These are phyloP conservation scores for Coemansia sp. DNA, from an alignment of 192 early-diverging fungal species.

Conservation along the genomic window DNA sequence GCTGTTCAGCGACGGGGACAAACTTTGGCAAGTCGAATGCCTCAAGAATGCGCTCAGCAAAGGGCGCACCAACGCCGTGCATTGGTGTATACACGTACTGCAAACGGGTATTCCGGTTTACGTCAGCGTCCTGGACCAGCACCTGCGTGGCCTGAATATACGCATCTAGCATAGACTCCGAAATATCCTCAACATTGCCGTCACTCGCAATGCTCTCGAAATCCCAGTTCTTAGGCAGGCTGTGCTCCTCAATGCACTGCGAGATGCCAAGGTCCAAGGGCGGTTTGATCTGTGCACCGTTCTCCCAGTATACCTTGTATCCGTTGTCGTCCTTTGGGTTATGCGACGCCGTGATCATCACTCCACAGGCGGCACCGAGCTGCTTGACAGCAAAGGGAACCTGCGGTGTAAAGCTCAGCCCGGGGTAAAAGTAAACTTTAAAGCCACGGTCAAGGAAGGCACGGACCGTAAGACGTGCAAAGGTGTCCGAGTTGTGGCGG, in stretches of 20 bases:
- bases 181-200: conserved; percentile 57
- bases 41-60: conserved; percentile 66
- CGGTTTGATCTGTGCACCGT: conserved; percentile 89
- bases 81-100: conserved; percentile 87
- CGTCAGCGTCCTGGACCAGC: conserved; percentile 12
- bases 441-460: conserved; percentile 77
- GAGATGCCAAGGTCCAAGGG: conserved; percentile 84
- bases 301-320: conserved; percentile 86
- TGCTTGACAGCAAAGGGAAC: conserved; percentile 81
- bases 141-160: conserved; percentile 68
- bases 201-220: conserved; percentile 55
- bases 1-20: conserved; percentile 64
- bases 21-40: conserved; percentile 68
- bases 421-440: conserved; percentile 73
- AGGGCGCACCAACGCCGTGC: conserved; percentile 89
- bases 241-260: conserved; percentile 66
- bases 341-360: conserved; percentile 97
- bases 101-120: conserved; percentile 18
- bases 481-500: conserved; percentile 79
- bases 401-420: conserved; percentile 80
- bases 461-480: conserved; percentile 80
- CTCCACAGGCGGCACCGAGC: conserved; percentile 70
- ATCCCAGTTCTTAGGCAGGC: conserved; percentile 66
- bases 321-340: conserved; percentile 95
- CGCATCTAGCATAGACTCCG: conserved; percentile 59